Percentiles rank a stretch among this genome's conserved stretches.
Conservation (phyloP, 306 rosid genomes). For the Trichosanthes truncata region DNA sequence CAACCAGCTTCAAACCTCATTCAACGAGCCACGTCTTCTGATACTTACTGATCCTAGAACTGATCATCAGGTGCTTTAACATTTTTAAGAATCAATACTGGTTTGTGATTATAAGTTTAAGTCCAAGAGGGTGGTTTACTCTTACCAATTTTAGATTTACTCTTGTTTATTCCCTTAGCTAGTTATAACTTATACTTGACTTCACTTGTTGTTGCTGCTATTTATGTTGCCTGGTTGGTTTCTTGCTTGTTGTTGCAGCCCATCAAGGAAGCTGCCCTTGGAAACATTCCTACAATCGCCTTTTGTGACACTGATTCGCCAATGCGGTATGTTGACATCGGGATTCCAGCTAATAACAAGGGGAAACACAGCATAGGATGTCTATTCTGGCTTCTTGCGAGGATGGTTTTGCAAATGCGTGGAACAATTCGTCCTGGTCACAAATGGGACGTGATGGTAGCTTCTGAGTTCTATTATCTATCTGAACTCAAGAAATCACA, state of each 20-base stretch:
- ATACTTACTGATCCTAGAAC: constrained; percentile 92
- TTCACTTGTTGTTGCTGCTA: background rate
- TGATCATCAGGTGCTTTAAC: constrained; percentile 62
- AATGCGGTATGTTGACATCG: constrained; percentile 77
- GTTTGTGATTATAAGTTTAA: background rate
- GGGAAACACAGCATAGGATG: constrained; percentile 89
- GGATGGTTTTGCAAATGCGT: constrained; percentile 89
- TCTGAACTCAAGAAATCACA: background rate
- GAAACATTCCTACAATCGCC: constrained; percentile 86
- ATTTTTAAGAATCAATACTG: background rate
- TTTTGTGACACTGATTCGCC: constrained; percentile 89
- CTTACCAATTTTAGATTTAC: background rate
- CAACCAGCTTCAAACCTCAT: constrained; percentile 77
- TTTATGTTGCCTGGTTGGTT: background rate
- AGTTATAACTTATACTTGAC: background rate
- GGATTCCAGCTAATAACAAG: constrained; percentile 90
- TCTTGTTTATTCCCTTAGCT: background rate
- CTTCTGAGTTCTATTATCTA: background rate
- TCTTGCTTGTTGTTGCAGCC: constrained; percentile 39
- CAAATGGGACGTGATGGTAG: constrained; percentile 88
- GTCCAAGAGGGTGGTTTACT: background rate
- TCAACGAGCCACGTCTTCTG: constrained; percentile 78
- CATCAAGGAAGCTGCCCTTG: constrained; percentile 82
- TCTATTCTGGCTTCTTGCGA: constrained; percentile 70
- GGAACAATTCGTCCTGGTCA: constrained; percentile 54